phyloP scores from a whole-genome alignment of 805 yeast species.

The Candida morakotiae region DNA sequence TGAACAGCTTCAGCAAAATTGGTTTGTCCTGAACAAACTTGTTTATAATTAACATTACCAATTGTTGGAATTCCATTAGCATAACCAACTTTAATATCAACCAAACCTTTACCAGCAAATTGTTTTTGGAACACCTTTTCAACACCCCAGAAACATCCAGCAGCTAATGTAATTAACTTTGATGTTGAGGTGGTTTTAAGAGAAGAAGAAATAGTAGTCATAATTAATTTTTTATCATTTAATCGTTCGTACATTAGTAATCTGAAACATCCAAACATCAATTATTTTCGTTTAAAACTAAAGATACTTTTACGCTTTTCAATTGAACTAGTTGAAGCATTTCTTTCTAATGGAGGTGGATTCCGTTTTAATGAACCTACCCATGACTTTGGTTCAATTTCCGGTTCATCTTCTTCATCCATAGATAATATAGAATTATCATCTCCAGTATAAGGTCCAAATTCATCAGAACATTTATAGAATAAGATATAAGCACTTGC shows the following conservation, averaged over 20 bases:
- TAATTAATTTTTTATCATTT: no score
- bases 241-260: no score
- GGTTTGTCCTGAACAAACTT: conserved; percentile 77
- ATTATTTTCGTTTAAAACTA: conserved; percentile 29
- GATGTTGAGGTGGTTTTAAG: conserved; percentile 31
- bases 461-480: conserved; percentile 45
- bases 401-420: conserved; percentile 7
- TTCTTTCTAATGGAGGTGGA: conserved; percentile 11
- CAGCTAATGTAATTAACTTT: conserved; percentile 42
- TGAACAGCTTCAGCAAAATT: conserved; percentile 80
- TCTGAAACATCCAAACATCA: neutral
- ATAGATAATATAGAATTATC: conserved; percentile 16
- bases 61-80: conserved; percentile 73
- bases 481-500: conserved; percentile 90
- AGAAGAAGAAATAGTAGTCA: conserved; percentile 27
- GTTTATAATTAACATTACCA: conserved; percentile 45
- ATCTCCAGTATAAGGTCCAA: conserved; percentile 29
- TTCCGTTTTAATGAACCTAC: conserved; percentile 33
- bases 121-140: conserved; percentile 78
- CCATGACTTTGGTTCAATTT: conserved; percentile 41
- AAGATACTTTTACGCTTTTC: conserved; percentile 29
- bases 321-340: conserved; percentile 7
- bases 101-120: conserved; percentile 57
- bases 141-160: conserved; percentile 85
- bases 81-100: conserved; percentile 84